These are phyloP conservation scores for Perkinsus olseni DNA, from an alignment of 169 alveolate genomes.

Conservation along the genomic window DNA sequence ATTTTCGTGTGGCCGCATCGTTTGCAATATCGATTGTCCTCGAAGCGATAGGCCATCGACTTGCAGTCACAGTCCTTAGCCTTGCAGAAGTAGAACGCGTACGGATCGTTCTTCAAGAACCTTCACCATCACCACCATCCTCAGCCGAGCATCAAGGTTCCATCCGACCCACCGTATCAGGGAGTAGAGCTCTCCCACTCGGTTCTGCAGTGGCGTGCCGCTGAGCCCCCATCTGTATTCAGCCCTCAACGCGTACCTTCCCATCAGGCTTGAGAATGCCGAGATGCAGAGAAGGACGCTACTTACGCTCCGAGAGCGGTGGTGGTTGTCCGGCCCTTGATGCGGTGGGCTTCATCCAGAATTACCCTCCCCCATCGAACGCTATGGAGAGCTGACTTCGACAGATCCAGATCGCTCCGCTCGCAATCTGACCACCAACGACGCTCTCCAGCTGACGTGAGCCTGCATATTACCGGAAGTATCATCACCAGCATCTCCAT, in stretches of 20 bases:
- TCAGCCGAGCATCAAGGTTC: neutral
- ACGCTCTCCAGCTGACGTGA: constrained; percentile 7
- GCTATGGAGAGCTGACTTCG: constrained; percentile 30
- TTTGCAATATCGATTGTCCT: constrained; percentile 56
- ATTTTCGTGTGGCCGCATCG: constrained; percentile 64
- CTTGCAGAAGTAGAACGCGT: constrained; percentile 81
- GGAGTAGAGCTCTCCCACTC: constrained; percentile 88
- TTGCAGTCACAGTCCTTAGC: constrained; percentile 66
- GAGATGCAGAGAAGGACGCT: neutral
- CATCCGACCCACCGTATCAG: constrained; percentile 52
- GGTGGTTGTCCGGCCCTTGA: constrained; percentile 80
- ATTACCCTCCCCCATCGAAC: constrained; percentile 71
- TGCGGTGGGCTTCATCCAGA: constrained; percentile 92
- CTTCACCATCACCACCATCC: neutral
- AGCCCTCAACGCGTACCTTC: neutral
- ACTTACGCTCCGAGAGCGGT: constrained; percentile 28
- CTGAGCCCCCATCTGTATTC: constrained; percentile 80
- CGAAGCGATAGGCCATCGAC: constrained; percentile 48
- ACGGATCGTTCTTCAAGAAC: constrained; percentile 78
- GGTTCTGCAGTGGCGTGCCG: constrained; percentile 95
- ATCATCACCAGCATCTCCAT: constrained; percentile 1
- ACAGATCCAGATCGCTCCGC: neutral
- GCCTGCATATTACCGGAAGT: constrained; percentile 11
- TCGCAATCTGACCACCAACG: constrained; percentile 30
- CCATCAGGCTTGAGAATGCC: neutral